Evolutionary conservation across 345 rosid genomes (phyloP), one percentile per base, ranked within the genome.

Genomic region (Durio zibethinus): DNA sequence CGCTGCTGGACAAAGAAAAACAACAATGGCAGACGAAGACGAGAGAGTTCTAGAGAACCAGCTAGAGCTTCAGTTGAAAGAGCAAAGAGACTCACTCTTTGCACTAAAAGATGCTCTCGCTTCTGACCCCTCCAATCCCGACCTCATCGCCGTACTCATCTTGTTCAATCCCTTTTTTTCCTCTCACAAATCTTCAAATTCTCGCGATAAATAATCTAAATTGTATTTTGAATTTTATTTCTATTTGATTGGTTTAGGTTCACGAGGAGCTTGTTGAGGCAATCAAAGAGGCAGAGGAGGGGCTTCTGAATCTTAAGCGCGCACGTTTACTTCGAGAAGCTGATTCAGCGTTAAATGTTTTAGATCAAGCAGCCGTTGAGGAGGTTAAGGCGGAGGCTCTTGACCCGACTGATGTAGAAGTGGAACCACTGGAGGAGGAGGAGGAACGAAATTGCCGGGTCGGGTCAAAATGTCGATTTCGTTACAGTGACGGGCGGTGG

Each of bases 401-500:
- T 53, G 85, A 83, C 66, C 82, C 87, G n/a, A 72, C 20, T 38
- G 89, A 81, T 47, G 73, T 84, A 67, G 91, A 87, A 81, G 87
- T 84, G 14, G 93, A 88, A 48, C 82, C 87, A 10, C 10, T 80
- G 72, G 89, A 86, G 84, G 91, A 87, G 84, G 91, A 87, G 77
- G 7, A 69, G 83, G 89, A 87, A 75, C 79, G 47, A 38, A 80
- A 74, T 65, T 89, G 67, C 78, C 80, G 83, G 10, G 87, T 87
- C 60, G 97, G 95, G 57, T 90, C 97, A 15, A 92, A 85, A 80
- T 96, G 98, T 64, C 89, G 97, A 59, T 93, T 96, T 67, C 85
- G 91, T 15, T 79, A 89, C 70, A 83, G 60, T 8, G 84, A 96
- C 84, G 99, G 99, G 2, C 97, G 92, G 25, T 93, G 99, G 99